These are phyloP conservation scores for Hygrocybe punicea DNA, from an alignment of 768 basidiomycete species.

Conservation along the genomic window DNA sequence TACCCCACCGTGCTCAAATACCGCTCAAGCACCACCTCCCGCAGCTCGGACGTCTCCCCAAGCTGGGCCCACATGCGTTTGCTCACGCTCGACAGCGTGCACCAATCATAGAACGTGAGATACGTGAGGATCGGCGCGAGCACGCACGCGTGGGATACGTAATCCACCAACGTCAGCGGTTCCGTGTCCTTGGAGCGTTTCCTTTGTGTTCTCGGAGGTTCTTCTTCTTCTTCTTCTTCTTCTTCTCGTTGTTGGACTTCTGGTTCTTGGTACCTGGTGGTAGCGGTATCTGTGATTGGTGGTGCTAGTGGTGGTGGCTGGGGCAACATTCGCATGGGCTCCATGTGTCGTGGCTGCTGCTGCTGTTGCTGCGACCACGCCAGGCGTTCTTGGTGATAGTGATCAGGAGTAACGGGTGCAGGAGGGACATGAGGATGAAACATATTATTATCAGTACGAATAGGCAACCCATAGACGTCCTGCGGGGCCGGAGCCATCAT, in stretches of 20 bases:
- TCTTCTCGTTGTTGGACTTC: too few relatives aligned
- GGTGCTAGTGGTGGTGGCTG: slow-evolving; percentile 28
- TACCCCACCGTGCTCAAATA: slow-evolving; percentile 74
- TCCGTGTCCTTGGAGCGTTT: slow-evolving; percentile 8
- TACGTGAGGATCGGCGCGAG: slow-evolving; percentile 54
- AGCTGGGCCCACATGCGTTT: slow-evolving; percentile 50
- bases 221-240: neutral
- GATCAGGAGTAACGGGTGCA: slow-evolving; percentile 18
- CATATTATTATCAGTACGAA: neutral
- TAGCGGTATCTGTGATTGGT: too few relatives aligned
- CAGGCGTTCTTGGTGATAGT: slow-evolving; percentile 13
- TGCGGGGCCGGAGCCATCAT: neutral
- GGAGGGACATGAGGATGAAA: neutral
- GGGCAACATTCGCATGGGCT: slow-evolving; percentile 38
- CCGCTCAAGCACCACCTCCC: slow-evolving; percentile 66
- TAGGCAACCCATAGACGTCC: neutral
- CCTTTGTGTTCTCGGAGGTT: neutral
- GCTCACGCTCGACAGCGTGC: slow-evolving; percentile 54
- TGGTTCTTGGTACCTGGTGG: too few relatives aligned
- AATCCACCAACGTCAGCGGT: slow-evolving; percentile 52
- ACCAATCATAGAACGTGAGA: slow-evolving; percentile 73
- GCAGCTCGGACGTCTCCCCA: slow-evolving; percentile 46
- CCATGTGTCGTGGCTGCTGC: slow-evolving; percentile 37
- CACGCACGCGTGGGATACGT: slow-evolving; percentile 52
- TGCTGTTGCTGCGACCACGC: slow-evolving; percentile 42